Percentiles rank a stretch among this genome's conserved stretches.
Conservation (phyloP, 345 rosid species). For the Populus deltoides region DNA sequence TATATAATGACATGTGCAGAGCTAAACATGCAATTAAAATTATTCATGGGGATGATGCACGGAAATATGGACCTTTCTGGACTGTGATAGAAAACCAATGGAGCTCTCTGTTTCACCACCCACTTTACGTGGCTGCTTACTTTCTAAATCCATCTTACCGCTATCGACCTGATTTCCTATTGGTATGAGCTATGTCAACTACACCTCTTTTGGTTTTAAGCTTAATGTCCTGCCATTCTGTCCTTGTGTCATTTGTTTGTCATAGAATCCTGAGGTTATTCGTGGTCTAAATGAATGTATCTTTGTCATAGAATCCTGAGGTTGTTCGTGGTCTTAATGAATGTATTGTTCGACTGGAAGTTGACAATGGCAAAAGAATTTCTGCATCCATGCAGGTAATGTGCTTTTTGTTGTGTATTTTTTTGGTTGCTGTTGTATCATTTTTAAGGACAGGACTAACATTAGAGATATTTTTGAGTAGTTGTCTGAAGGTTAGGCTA, state of each 20-base stretch:
- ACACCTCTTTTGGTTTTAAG: background rate
- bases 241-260: constrained; percentile 6
- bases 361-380: constrained; percentile 63
- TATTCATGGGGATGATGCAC: constrained; percentile 37
- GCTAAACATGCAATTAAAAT: constrained; percentile 42
- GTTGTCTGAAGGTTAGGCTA: background rate
- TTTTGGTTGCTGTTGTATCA: background rate
- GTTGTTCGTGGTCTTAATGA: constrained; percentile 83
- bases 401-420: background rate
- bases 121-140: constrained; percentile 84
- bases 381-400: constrained; percentile 87
- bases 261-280: constrained; percentile 70
- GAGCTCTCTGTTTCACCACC: constrained; percentile 75
- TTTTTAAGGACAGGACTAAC: background rate
- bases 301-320: constrained; percentile 59
- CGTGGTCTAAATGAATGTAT: constrained; percentile 87
- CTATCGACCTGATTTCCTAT: constrained; percentile 64
- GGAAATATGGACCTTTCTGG: constrained; percentile 76
- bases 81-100: constrained; percentile 69
- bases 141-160: constrained; percentile 85
- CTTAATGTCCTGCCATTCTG: background rate
- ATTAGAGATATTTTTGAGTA: background rate
- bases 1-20: constrained; percentile 38
- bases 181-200: constrained; percentile 43
- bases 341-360: constrained; percentile 80